Percentiles rank a stretch among this genome's conserved stretches.
Evolutionary conservation across 257 asterid genomes (phyloP).

Genomic region (Plectranthus barbatus): DNA sequence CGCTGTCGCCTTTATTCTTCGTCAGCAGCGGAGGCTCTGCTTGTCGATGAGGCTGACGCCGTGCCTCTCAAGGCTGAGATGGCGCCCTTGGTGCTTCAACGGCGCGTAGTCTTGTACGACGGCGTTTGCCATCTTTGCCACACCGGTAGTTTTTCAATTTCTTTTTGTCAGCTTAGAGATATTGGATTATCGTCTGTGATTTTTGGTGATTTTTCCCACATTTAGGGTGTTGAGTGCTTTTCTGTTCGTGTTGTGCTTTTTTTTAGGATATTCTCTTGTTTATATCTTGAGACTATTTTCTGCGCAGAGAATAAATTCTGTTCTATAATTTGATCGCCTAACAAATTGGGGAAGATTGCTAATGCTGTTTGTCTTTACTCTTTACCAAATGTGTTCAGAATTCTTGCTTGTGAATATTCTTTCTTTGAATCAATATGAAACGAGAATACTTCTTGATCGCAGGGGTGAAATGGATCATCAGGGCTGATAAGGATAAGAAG

Average conservation of each 20-base stretch:
- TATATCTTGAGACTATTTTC: background rate
- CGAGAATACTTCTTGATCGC: background rate
- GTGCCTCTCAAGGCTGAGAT: conserved; percentile 14
- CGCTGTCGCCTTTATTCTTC: conserved; percentile 15
- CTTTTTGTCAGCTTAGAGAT: too few relatives aligned
- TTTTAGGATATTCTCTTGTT: background rate
- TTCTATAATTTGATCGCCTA: too few relatives aligned
- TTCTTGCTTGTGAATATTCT: background rate
- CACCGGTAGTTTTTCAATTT: conserved; percentile 29
- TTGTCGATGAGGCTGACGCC: conserved; percentile 4
- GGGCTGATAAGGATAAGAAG: conserved; percentile 61
- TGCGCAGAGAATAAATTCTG: too few relatives aligned
- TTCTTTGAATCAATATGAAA: background rate
- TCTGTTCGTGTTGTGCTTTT: background rate
- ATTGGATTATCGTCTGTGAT: background rate
- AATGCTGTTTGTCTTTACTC: too few relatives aligned
- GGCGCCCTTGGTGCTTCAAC: conserved; percentile 47
- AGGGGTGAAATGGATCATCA: conserved; percentile 86
- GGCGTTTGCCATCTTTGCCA: conserved; percentile 94
- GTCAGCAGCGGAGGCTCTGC: conserved; percentile 24
- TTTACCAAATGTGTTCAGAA: background rate
- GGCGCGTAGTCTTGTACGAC: conserved; percentile 78
- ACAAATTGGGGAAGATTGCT: too few relatives aligned
- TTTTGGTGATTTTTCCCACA: background rate
- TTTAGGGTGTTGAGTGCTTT: background rate